Evolutionary conservation across 2,329 filamentous ascomycete species (phyloP).

Genomic region (Colletotrichum nymphaeae): DNA sequence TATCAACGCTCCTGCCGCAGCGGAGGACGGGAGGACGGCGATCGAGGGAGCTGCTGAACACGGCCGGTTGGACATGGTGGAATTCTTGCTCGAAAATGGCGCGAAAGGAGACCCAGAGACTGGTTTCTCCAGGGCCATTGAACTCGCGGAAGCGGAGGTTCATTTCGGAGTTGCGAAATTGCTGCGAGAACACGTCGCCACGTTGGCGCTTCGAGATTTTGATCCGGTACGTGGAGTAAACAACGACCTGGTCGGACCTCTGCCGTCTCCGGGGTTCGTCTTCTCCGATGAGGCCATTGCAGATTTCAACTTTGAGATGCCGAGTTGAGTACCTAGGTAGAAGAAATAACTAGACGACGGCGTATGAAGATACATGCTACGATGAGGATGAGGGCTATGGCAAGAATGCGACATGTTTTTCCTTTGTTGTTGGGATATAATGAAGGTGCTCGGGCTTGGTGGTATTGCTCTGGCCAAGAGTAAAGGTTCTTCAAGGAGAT

Average conservation of each 20-base stretch:
- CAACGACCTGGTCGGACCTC: too few species aligned
- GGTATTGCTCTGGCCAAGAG: too few species aligned
- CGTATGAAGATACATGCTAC: too few species aligned
- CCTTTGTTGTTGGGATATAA: too few species aligned
- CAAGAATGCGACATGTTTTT: neutral
- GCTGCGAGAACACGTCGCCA: too few species aligned
- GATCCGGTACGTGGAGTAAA: rapidly evolving
- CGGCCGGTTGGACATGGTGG: neutral
- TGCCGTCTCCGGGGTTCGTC: neutral
- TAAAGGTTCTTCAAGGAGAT: too few species aligned
- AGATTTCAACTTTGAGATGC: neutral
- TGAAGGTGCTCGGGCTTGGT: too few species aligned
- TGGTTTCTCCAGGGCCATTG: neutral
- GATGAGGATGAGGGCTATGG: too few species aligned
- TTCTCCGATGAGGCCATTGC: neutral
- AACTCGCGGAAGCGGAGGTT: neutral
- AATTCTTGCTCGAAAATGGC: neutral
- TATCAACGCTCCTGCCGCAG: neutral
- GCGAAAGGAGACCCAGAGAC: neutral
- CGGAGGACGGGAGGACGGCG: neutral
- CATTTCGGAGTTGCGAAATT: neutral
- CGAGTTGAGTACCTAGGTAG: neutral
- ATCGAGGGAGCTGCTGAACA: constrained; percentile 3
- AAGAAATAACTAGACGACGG: neutral
- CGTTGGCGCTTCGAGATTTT: too few species aligned